A percentile compares a stretch with the other conserved stretches of the same genome.
Conservation (phyloP, 768 basidiomycete species). For the Pleurotus tuoliensis region DNA sequence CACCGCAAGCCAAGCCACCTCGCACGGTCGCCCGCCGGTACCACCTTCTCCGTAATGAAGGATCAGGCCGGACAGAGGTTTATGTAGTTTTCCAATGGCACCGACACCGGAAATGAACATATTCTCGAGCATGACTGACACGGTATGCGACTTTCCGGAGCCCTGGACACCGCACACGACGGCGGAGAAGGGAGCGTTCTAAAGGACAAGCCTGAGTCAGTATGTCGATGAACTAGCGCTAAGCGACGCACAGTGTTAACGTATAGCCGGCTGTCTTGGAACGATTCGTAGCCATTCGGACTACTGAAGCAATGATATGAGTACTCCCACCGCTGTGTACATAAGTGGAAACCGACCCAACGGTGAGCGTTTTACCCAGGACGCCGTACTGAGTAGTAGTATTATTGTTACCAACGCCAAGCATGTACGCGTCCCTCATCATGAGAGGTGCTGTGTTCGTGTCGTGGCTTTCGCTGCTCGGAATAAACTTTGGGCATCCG, state of each 20-base stretch:
- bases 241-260: conserved; percentile 53
- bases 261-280: conserved; percentile 52
- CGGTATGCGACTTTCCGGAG: conserved; percentile 69
- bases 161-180: conserved; percentile 74
- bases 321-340: too few relatives aligned
- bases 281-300: conserved; percentile 22
- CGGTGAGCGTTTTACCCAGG: conserved; percentile 43
- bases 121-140: conserved; percentile 64
- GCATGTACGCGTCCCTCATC: conserved; percentile 43
- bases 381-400: conserved; percentile 57
- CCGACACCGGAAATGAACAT: conserved; percentile 57
- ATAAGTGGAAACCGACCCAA: conserved; percentile 29
- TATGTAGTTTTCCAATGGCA: conserved; percentile 47
- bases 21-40: conserved; percentile 14
- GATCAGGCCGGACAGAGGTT: conserved; percentile 58
- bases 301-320: conserved; percentile 21
- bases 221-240: too few relatives aligned
- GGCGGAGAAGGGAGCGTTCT: conserved; percentile 75
- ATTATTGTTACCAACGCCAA: conserved; percentile 25
- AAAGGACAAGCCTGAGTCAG: background rate
- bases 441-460: conserved; percentile 46
- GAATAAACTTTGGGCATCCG: background rate
- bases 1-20: conserved; percentile 58
- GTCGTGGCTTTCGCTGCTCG: conserved; percentile 25
- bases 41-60: conserved; percentile 55